Percentiles rank a stretch among this genome's conserved stretches.
These are phyloP conservation scores for Euphorbia pulcherrima DNA, from an alignment of 345 rosid genomes.

Conservation along the genomic window DNA sequence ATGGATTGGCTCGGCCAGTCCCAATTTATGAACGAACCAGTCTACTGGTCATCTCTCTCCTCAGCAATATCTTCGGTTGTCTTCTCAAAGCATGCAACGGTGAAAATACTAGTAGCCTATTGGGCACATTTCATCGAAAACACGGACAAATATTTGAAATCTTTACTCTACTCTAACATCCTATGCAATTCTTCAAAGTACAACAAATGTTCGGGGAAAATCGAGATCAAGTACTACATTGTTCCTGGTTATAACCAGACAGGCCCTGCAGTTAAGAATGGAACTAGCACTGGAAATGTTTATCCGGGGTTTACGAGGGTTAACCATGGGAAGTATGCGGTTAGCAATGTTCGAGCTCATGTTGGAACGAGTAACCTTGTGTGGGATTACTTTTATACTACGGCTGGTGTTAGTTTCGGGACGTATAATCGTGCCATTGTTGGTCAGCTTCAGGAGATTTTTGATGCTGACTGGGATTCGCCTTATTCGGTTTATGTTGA, in stretches of 20 bases:
- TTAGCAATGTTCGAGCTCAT: slow-evolving; percentile 63
- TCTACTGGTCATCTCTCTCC: slow-evolving; percentile 78
- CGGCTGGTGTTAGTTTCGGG: slow-evolving; percentile 82
- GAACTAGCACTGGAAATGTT: slow-evolving; percentile 50
- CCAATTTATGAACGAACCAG: slow-evolving; percentile 43
- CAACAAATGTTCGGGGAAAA: slow-evolving; percentile 62
- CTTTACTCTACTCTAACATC: slow-evolving; percentile 63
- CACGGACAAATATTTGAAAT: slow-evolving; percentile 64
- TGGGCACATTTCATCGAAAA: slow-evolving; percentile 62
- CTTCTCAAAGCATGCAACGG: slow-evolving; percentile 74
- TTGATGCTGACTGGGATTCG: slow-evolving; percentile 82
- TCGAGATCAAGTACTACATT: slow-evolving; percentile 66
- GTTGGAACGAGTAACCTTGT: slow-evolving; percentile 79
- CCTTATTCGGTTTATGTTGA: slow-evolving; percentile 60
- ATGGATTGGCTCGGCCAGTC: slow-evolving; percentile 98
- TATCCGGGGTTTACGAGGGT: slow-evolving; percentile 68
- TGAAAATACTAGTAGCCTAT: slow-evolving; percentile 71
- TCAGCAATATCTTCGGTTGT: slow-evolving; percentile 65
- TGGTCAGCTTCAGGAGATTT: slow-evolving; percentile 64
- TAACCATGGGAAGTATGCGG: slow-evolving; percentile 80
- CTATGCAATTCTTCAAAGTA: slow-evolving; percentile 64
- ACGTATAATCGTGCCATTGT: slow-evolving; percentile 56
- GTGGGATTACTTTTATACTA: slow-evolving; percentile 83
- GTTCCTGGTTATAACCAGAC: slow-evolving; percentile 79
- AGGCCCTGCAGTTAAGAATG: slow-evolving; percentile 53